Base-by-base conservation (phyloP, 257 asterid genomes). In the Petrea volubilis region DNA sequence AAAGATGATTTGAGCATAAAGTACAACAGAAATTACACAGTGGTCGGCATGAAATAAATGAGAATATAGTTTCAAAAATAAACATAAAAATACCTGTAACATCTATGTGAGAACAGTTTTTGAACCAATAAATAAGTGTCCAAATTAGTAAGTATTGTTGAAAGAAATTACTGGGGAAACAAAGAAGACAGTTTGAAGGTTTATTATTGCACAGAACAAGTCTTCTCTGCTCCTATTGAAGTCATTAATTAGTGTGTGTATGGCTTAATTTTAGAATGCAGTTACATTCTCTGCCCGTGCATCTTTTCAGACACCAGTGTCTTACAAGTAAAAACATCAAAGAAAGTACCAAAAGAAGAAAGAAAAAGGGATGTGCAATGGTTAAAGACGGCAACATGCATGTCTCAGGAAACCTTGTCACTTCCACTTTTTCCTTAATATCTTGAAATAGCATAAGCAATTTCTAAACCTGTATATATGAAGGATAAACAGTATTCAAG, bases 11-110 rank as follows among this genome's bases (percentile, higher is more conserved):
- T 25, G 56, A 49, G 3, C 29, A 49, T 27, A 40, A 65, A 70
- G 59, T 38, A 64, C 18, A 73, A 58, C 51, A 34, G 29, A 50
- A 50, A 49, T 7, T n/a, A 34, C 17, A 44, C n/a, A 17, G 12
- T 3, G 36, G 66, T 55, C 59, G 40, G 67, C 43, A 70, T 59
- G n/a, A 65, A 44, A 18, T 31, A 55, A 24, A n/a, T 3, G 17
- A 41, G 62, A 67, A 28, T 31, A n/a, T 18, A 17, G 21, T 15
- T 17, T 15, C 7, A n/a, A n/a, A n/a, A 12, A 34, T 2, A 47
- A 68, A 44, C 44, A 78, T 61, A n/a, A 36, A 29, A 4, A 34
- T 53, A 68, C 64, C 51, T 41, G 29, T 66, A 28, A 36, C 47
- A 27, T 60, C 64, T 47, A 43, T 59, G 51, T 15, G 17, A 17